phyloP scores from a whole-genome alignment of 2,329 filamentous ascomycete genomes.

The Aspergillus candidus region DNA sequence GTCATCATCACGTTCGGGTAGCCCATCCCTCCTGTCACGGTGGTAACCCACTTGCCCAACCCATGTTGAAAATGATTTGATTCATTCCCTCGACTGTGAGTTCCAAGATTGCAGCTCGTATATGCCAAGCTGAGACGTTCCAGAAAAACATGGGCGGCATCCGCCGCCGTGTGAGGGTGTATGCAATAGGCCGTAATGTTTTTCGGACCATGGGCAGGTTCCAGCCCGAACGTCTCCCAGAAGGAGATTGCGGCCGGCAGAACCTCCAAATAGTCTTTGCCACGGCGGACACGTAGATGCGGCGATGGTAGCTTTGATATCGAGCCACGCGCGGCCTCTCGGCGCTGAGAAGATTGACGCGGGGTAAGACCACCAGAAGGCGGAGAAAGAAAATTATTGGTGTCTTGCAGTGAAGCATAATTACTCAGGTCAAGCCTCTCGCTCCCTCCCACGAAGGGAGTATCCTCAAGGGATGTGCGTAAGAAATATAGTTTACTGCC shows the following conservation, averaged over 20 bases:
- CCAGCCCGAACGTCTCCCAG: conserved; percentile 56
- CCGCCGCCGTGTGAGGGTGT: conserved; percentile 45
- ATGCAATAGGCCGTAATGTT: conserved; percentile 54
- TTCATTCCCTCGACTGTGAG: conserved; percentile 41
- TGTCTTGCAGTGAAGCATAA: conserved; percentile 31
- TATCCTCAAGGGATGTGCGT: conserved; percentile 24
- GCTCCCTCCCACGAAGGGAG: conserved; percentile 22
- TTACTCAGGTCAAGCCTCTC: conserved; percentile 32
- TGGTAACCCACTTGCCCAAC: conserved; percentile 32
- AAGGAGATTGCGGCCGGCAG: conserved; percentile 53
- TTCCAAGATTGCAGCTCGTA: conserved; percentile 52
- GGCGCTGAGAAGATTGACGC: conserved; percentile 19
- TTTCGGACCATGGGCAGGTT: conserved; percentile 51
- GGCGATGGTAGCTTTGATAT: conserved; percentile 45
- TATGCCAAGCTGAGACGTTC: conserved; percentile 50
- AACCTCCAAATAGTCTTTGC: conserved; percentile 49
- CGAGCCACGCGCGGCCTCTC: conserved; percentile 25
- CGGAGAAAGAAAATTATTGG: conserved; percentile 10
- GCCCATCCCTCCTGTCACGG: conserved; percentile 17
- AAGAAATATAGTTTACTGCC: conserved; percentile 21
- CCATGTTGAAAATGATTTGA: conserved; percentile 36
- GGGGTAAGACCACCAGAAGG: conserved; percentile 9
- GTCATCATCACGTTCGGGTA: conserved; percentile 33
- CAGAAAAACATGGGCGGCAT: conserved; percentile 47
- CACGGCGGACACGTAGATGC: conserved; percentile 50